Evolutionary conservation across 352 stramenopile genomes (phyloP).

Genomic region (Phytopythium helicoides): DNA sequence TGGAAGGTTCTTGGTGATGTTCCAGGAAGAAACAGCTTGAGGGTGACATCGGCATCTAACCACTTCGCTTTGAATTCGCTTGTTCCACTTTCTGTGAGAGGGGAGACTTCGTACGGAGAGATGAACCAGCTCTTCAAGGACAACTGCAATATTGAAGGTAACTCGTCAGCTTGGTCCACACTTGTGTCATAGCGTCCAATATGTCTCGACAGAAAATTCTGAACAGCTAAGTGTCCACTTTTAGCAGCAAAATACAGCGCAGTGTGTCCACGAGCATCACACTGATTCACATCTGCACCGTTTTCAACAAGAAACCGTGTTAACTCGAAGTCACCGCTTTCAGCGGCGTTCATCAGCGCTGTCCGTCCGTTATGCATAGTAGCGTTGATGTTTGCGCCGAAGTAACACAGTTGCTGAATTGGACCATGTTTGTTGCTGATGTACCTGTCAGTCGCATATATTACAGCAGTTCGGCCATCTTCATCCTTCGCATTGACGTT

Average conservation of each 20-base stretch:
- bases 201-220: neutral
- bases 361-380: neutral
- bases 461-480: neutral
- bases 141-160: neutral
- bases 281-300: neutral
- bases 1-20: too few species aligned
- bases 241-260: neutral
- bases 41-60: too few species aligned
- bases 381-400: neutral
- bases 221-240: neutral
- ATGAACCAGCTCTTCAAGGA: neutral
- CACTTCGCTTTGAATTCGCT: slow-evolving; percentile 2
- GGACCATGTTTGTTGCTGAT: neutral
- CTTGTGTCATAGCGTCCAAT: neutral
- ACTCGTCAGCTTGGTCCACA: neutral
- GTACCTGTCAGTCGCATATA: neutral
- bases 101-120: slow-evolving; percentile 1
- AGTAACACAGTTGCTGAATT: neutral
- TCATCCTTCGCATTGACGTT: neutral
- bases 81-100: neutral
- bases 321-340: neutral
- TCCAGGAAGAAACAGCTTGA: too few species aligned
- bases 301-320: neutral
- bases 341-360: neutral
- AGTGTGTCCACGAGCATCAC: neutral